Base-by-base conservation (phyloP, 164 flowering plant species). In the Vitis cinerea region DNA sequence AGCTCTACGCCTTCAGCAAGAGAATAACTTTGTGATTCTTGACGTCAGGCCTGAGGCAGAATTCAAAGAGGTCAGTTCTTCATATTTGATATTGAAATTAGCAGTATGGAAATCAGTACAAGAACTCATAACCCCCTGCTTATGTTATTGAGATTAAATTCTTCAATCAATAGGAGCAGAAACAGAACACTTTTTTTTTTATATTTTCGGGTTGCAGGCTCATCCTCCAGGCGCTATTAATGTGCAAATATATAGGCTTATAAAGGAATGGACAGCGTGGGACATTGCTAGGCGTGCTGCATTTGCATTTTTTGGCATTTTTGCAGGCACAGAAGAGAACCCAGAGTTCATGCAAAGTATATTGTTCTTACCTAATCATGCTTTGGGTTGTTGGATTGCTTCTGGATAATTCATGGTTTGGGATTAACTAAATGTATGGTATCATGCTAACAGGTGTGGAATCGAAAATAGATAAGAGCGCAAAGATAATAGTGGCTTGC, bases 231-330 rank as follows among this genome's bases (percentile, higher is more conserved):
- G 92, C 31, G 97, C 94, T 14, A 82, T 92, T 14, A 95, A 95
- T 82, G 97, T 86, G 57, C 96, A 95, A 84, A 81, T 95, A 63
- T 92, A 90, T 72, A 87, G 99, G 79, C 96, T 95, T 10, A 92
- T 95, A 81, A 95, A 90, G 82, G 97, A 95, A 69, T 95, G 99
- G 98, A 95, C 98, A 60, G 96, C 99, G 17, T 95, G 99, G 99
- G 99, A 95, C 78, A 95, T 95, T 54, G 96, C 99, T 52, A 82
- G 99, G 66, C 88, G 99, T 19, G 94, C 87, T 77, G 99, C 98
- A 74, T 95, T 95, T 84, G 98, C 98, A 23, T 95, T 95, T 82
- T 95, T 95, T 61, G 99, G 99, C 68, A 92, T 95, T 67, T 95
- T 95, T 74, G 67, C 94, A 50, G 99, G 99, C 72, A 95, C 99